Evolutionary conservation across 106 monocot genomes (phyloP).

Genomic region (Dioscorea alata): DNA sequence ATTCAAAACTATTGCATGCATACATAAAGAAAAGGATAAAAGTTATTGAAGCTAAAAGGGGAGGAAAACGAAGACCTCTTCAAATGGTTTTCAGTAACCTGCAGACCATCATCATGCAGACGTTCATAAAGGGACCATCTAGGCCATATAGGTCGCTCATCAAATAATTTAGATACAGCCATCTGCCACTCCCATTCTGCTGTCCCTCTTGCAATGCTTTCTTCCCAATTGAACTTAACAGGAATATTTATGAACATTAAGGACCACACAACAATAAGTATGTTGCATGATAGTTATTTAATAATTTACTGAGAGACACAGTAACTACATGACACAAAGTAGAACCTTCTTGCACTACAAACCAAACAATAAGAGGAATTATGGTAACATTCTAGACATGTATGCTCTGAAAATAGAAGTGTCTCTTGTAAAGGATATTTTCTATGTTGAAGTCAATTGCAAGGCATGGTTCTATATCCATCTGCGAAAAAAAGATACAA

Average conservation of each 20-base stretch:
- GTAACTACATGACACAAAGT: too few relatives aligned
- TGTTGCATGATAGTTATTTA: too few relatives aligned
- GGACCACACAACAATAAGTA: constrained; percentile 12
- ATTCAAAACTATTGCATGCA: too few relatives aligned
- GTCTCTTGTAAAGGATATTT: constrained; percentile 58
- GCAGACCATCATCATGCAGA: constrained; percentile 58
- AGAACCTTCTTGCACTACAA: too few relatives aligned
- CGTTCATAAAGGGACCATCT: constrained; percentile 69
- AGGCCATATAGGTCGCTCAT: constrained; percentile 85
- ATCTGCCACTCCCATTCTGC: constrained; percentile 69
- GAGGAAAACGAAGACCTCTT: constrained; percentile 41
- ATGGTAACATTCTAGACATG: too few relatives aligned
- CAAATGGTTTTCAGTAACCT: constrained; percentile 42
- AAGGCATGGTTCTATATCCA: constrained; percentile 78
- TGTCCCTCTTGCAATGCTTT: constrained; percentile 55
- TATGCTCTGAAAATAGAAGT: too few relatives aligned
- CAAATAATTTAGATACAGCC: constrained; percentile 73
- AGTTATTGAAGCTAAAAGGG: background rate
- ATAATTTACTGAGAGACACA: too few relatives aligned
- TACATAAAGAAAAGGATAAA: background rate
- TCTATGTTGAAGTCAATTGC: constrained; percentile 58
- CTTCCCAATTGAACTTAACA: constrained; percentile 71
- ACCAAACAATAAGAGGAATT: too few relatives aligned
- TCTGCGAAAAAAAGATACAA: constrained; percentile 37
- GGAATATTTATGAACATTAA: constrained; percentile 70